These are phyloP conservation scores for Prillingera fragicola DNA, from an alignment of 1,284 basidiomycete genomes.

Conservation along the genomic window DNA sequence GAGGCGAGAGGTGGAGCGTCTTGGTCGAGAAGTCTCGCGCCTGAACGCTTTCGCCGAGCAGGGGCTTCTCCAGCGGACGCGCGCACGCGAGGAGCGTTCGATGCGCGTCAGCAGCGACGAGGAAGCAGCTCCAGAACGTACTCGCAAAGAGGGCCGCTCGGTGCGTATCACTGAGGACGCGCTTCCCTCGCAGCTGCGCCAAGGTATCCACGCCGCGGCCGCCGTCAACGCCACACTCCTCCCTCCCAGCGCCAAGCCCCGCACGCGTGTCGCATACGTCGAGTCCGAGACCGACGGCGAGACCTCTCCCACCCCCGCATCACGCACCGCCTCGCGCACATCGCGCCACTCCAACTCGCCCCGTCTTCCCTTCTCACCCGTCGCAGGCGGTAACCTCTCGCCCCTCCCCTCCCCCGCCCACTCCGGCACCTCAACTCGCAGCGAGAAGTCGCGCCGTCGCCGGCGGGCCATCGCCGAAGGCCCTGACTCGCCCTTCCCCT, in stretches of 20 bases:
- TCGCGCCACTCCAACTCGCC: not conserved
- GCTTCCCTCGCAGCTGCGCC: conserved; percentile 33
- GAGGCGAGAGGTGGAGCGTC: conserved; percentile 50
- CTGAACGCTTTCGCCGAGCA: conserved; percentile 77
- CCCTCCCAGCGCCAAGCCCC: conserved; percentile 17
- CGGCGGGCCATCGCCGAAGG: conserved; percentile 16
- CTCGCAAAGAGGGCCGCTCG: not conserved
- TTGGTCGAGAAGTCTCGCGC: conserved; percentile 72
- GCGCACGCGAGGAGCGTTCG: conserved; percentile 18
- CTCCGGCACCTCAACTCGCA: not conserved
- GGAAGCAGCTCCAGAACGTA: conserved; percentile 2
- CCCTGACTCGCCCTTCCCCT: conserved; percentile 64
- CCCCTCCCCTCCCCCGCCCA: conserved; percentile 3
- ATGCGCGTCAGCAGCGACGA: conserved; percentile 23
- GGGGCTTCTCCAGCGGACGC: conserved; percentile 64
- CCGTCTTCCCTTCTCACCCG: not conserved
- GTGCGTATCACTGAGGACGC: not conserved
- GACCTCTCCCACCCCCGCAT: not conserved
- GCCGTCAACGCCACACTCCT: conserved; percentile 17
- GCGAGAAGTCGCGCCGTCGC: too few species aligned
- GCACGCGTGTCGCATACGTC: conserved; percentile 6
- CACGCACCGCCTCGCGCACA: not conserved
- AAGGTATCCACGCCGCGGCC: conserved; percentile 36
- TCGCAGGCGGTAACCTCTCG: not conserved
- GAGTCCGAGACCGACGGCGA: conserved; percentile 3